These are phyloP conservation scores for Starmerella tilneyi DNA, from an alignment of 805 yeast species.

Conservation along the genomic window DNA sequence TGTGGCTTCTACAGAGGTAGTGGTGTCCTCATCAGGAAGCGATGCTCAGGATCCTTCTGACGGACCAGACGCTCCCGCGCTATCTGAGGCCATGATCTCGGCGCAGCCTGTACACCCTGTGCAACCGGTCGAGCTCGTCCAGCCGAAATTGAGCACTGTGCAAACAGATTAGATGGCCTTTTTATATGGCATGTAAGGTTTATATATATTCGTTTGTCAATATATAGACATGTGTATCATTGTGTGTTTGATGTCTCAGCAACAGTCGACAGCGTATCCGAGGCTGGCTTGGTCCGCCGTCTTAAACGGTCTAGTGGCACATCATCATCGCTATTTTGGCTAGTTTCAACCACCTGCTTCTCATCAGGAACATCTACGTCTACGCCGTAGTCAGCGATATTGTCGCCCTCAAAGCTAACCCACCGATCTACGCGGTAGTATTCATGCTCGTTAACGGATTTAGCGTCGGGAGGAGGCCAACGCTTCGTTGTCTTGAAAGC, in stretches of 20 bases:
- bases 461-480: constrained; percentile 75
- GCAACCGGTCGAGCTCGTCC: constrained; percentile 9
- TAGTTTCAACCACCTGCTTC: too few species aligned
- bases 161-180: background rate
- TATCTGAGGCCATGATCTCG: constrained; percentile 1
- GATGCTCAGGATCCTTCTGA: too few species aligned
- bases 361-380: constrained; percentile 35
- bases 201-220: background rate
- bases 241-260: too few species aligned
- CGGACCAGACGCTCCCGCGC: background rate
- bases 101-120: constrained; percentile 10
- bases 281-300: background rate
- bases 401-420: constrained; percentile 76
- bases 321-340: constrained; percentile 6
- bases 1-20: background rate
- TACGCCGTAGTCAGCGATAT: constrained; percentile 76
- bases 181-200: background rate
- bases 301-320: constrained; percentile 1
- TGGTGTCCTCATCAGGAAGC: too few species aligned
- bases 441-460: constrained; percentile 23
- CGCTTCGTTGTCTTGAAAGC: constrained; percentile 53
- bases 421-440: constrained; percentile 42
- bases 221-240: background rate
- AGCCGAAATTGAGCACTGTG: background rate
- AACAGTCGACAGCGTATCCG: background rate